A percentile compares a stretch with the other conserved stretches of the same genome.
phyloP scores from a whole-genome alignment of 2,329 filamentous ascomycete genomes.

The Colletotrichum eremochloae region DNA sequence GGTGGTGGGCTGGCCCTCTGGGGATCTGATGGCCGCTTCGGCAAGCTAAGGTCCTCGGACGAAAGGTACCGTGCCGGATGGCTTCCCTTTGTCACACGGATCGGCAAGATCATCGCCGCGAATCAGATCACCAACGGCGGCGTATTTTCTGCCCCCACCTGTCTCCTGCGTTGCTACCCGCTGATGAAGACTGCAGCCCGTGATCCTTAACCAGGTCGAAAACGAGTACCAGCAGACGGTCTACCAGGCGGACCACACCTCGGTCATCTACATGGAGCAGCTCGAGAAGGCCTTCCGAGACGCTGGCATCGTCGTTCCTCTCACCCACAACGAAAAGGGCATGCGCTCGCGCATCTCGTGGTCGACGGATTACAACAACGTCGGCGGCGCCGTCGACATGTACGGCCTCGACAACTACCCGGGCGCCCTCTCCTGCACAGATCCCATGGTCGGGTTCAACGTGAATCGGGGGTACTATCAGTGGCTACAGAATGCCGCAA shows the following conservation, averaged over 20 bases:
- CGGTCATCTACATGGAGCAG: conserved; percentile 49
- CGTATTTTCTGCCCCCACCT: conserved; percentile 50
- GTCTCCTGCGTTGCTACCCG: conserved; percentile 63
- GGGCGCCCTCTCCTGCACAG: conserved; percentile 69
- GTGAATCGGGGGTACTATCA: conserved; percentile 65
- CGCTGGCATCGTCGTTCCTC: conserved; percentile 79
- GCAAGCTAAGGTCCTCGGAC: conserved; percentile 56
- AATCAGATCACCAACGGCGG: conserved; percentile 87
- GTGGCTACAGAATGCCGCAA: conserved; percentile 69
- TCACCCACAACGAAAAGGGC: conserved; percentile 79
- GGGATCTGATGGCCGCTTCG: conserved; percentile 48
- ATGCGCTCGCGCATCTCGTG: conserved; percentile 55
- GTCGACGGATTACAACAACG: conserved; percentile 68
- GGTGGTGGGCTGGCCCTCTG: conserved; percentile 55
- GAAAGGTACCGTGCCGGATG: conserved; percentile 58
- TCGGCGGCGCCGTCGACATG: conserved; percentile 61
- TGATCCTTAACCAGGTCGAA: conserved; percentile 84
- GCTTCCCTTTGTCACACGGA: conserved; percentile 58
- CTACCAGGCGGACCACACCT: conserved; percentile 58
- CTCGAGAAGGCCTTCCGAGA: conserved; percentile 76
- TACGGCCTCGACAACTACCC: conserved; percentile 75
- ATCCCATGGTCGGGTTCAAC: conserved; percentile 58
- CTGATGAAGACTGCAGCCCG: conserved; percentile 69
- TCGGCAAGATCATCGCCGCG: conserved; percentile 75
- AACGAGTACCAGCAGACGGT: conserved; percentile 79